These are phyloP conservation scores for Stagonosporopsis cucurbitacearum DNA, from an alignment of 2,329 filamentous ascomycete genomes.

Conservation along the genomic window DNA sequence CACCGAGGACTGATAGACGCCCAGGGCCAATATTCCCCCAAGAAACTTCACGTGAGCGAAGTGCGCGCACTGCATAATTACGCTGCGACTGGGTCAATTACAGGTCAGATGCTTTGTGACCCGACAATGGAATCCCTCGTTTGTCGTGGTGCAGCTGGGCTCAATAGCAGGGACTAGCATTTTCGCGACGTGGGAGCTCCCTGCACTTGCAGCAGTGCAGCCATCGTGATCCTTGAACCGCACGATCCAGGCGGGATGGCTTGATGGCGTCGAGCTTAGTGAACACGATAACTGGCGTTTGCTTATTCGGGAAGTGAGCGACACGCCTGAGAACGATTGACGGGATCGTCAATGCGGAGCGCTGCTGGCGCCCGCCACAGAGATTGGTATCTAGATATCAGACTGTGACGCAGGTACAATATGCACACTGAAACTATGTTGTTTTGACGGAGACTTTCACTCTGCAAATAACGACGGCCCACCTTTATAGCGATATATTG, in stretches of 20 bases:
- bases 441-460: background rate
- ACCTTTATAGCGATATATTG: slow-evolving; percentile 15
- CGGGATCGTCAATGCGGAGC: slow-evolving; percentile 35
- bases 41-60: slow-evolving; percentile 9
- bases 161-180: slow-evolving; percentile 16
- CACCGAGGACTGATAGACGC: slow-evolving; percentile 8
- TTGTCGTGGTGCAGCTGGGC: slow-evolving; percentile 23
- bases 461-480: slow-evolving; percentile 3
- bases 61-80: slow-evolving; percentile 28
- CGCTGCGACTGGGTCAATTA: slow-evolving; percentile 16
- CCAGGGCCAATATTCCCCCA: background rate
- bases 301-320: slow-evolving; percentile 36
- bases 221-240: slow-evolving; percentile 36
- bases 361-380: slow-evolving; percentile 40
- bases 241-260: slow-evolving; percentile 44
- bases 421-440: slow-evolving; percentile 14
- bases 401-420: slow-evolving; percentile 42
- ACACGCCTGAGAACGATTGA: slow-evolving; percentile 36
- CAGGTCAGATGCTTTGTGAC: slow-evolving; percentile 9
- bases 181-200: slow-evolving; percentile 28
- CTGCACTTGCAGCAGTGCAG: no score
- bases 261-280: slow-evolving; percentile 42
- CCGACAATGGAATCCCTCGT: slow-evolving; percentile 10
- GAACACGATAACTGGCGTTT: slow-evolving; percentile 38
- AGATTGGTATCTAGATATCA: slow-evolving; percentile 29